Evolutionary conservation across 768 basidiomycete genomes (phyloP).

Genomic region (Kwoniella shandongensis): DNA sequence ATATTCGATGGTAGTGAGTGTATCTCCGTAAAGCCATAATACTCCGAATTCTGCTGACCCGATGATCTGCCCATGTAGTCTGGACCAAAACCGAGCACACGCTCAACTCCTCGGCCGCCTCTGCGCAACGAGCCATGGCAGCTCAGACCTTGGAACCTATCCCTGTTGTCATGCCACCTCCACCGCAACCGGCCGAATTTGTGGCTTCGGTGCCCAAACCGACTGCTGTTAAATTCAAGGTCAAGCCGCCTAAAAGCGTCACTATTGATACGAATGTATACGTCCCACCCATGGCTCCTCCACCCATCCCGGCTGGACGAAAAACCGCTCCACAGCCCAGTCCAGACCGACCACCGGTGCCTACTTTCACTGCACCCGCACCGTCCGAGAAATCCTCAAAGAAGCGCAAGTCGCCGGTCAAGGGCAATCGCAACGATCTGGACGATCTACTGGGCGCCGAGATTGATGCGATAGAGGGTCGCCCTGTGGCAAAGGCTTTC

Average conservation of each 20-base stretch:
- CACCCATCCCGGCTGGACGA: slow-evolving; percentile 12
- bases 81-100: slow-evolving; percentile 67
- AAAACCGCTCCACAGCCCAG: slow-evolving; percentile 8
- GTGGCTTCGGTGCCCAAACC: slow-evolving; percentile 8
- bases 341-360: slow-evolving; percentile 34
- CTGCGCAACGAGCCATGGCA: slow-evolving; percentile 11
- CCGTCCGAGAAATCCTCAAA: slow-evolving; percentile 14
- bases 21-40: not conserved
- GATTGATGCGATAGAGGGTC: slow-evolving; percentile 49
- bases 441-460: slow-evolving; percentile 51
- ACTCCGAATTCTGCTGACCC: slow-evolving; percentile 6
- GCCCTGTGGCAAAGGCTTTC: slow-evolving; percentile 3
- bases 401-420: slow-evolving; percentile 32
- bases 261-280: slow-evolving; percentile 9
- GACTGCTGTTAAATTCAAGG: slow-evolving; percentile 42
- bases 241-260: slow-evolving; percentile 32
- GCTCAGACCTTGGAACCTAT: not conserved
- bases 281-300: slow-evolving; percentile 38
- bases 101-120: slow-evolving; percentile 32
- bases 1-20: slow-evolving; percentile 83
- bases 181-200: slow-evolving; percentile 4
- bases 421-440: slow-evolving; percentile 22
- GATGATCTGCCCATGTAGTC: slow-evolving; percentile 60
- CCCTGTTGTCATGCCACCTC: slow-evolving; percentile 6
- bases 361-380: slow-evolving; percentile 11